phyloP scores from a whole-genome alignment of 2,329 filamentous ascomycete genomes.

The Monosporascus sp. region DNA sequence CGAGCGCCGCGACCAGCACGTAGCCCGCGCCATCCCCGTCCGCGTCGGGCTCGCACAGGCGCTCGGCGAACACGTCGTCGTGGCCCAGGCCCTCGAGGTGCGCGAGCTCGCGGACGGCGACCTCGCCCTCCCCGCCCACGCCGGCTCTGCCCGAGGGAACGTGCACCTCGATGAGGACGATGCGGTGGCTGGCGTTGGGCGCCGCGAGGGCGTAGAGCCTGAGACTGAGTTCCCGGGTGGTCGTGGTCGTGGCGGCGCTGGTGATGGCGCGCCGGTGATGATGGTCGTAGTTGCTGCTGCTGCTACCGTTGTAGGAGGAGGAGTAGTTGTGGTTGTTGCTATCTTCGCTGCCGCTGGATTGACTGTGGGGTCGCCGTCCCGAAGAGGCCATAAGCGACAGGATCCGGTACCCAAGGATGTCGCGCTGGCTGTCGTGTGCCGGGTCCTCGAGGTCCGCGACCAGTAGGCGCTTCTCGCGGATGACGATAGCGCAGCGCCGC shows the following conservation, averaged over 20 bases:
- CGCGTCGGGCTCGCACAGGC: constrained; percentile 1
- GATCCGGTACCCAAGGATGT: constrained; percentile 23
- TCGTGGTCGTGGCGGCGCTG: neutral
- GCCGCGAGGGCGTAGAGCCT: constrained; percentile 20
- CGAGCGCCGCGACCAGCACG: constrained; percentile 18
- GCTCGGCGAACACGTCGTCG: constrained; percentile 13
- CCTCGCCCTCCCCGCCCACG: neutral
- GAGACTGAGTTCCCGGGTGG: constrained; percentile 6
- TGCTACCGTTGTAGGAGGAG: neutral
- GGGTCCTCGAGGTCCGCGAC: constrained; percentile 10
- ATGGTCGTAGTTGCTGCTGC: too few relatives aligned
- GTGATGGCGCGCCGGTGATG: neutral
- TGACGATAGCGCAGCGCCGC: constrained; percentile 15
- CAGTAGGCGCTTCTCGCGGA: constrained; percentile 20
- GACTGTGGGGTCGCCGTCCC: neutral
- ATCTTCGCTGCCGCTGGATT: neutral
- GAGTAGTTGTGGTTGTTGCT: neutral
- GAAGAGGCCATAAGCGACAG: constrained; percentile 16
- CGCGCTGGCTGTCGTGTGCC: neutral
- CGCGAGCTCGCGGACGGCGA: constrained; percentile 7
- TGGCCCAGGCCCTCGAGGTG: constrained; percentile 11
- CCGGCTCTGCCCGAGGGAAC: too few relatives aligned
- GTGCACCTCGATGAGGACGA: constrained; percentile 15
- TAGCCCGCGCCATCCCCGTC: constrained; percentile 4
- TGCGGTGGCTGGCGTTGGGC: constrained; percentile 1